phyloP scores from a whole-genome alignment of 2,329 filamentous ascomycete genomes.

The Colletotrichum euphorbiae region DNA sequence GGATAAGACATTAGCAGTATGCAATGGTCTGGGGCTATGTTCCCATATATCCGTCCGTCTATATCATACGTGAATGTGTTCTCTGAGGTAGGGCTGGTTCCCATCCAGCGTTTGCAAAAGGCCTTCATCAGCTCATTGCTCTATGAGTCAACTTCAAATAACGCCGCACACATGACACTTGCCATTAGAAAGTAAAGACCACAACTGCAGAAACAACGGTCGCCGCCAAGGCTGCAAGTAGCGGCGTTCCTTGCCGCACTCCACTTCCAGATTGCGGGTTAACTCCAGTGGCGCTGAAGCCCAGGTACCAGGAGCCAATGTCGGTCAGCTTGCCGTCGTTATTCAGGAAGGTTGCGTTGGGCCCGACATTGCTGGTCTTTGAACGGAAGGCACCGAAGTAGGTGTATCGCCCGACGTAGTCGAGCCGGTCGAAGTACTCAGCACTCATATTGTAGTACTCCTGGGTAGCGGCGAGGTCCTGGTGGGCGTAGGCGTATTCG shows the following conservation, averaged over 20 bases:
- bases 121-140: neutral
- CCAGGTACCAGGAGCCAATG: conserved; percentile 83
- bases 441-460: conserved; percentile 75
- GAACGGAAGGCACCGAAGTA: conserved; percentile 82
- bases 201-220: neutral
- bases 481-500: conserved; percentile 75
- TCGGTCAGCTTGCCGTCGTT: conserved; percentile 76
- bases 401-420: conserved; percentile 74
- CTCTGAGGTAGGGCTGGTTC: neutral
- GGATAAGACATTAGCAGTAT: neutral
- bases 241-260: conserved; percentile 12
- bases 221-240: conserved; percentile 15
- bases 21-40: neutral
- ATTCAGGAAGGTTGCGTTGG: conserved; percentile 78
- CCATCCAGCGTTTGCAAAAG: neutral
- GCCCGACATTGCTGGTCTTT: conserved; percentile 77
- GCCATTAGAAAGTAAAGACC: conserved; percentile 5
- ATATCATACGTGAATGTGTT: neutral
- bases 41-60: conserved; percentile 18
- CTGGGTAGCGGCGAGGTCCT: conserved; percentile 68
- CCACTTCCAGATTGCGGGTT: conserved; percentile 45
- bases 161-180: neutral
- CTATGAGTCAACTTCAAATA: no score
- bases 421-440: conserved; percentile 74
- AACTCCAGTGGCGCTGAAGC: conserved; percentile 61